These are phyloP conservation scores for Hanseniaspora sp. DNA, from an alignment of 1,139 yeast genomes.

Conservation along the genomic window DNA sequence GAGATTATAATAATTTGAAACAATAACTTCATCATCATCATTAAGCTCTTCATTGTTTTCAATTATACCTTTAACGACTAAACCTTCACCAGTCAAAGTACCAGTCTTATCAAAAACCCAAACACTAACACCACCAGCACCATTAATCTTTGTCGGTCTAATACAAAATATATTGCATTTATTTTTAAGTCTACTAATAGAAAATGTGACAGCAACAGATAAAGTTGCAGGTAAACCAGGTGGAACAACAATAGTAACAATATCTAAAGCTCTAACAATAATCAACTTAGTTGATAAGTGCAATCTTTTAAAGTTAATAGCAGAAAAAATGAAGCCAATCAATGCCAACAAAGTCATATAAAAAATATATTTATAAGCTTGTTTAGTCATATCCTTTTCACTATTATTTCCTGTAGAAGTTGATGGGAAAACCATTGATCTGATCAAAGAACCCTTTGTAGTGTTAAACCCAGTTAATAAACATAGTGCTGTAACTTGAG, in stretches of 20 bases:
- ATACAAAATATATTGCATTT: conserved; percentile 64
- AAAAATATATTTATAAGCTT: conserved; percentile 90
- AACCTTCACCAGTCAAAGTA: conserved; percentile 90
- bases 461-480: conserved; percentile 88
- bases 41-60: conserved; percentile 35
- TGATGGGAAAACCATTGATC: conserved; percentile 86
- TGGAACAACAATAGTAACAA: conserved; percentile 92
- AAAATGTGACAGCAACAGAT: conserved; percentile 92
- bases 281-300: conserved; percentile 61
- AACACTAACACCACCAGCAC: conserved; percentile 86
- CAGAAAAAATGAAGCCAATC: conserved; percentile 73
- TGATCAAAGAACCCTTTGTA: conserved; percentile 85
- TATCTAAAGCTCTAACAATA: conserved; percentile 79
- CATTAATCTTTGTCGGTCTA: conserved; percentile 84
- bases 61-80: conserved; percentile 84
- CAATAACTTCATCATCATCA: conserved; percentile 28
- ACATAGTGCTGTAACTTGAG: conserved; percentile 68
- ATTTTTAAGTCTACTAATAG: conserved; percentile 60
- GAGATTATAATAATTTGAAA: conserved; percentile 30
- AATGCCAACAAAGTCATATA: conserved; percentile 82
- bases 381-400: conserved; percentile 35
- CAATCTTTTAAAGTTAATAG: conserved; percentile 66
- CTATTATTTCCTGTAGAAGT: not conserved
- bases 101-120: conserved; percentile 96
- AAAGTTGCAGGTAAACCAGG: conserved; percentile 97